phyloP scores from a whole-genome alignment of 768 basidiomycete genomes.

The Hypholoma sublateritium region DNA sequence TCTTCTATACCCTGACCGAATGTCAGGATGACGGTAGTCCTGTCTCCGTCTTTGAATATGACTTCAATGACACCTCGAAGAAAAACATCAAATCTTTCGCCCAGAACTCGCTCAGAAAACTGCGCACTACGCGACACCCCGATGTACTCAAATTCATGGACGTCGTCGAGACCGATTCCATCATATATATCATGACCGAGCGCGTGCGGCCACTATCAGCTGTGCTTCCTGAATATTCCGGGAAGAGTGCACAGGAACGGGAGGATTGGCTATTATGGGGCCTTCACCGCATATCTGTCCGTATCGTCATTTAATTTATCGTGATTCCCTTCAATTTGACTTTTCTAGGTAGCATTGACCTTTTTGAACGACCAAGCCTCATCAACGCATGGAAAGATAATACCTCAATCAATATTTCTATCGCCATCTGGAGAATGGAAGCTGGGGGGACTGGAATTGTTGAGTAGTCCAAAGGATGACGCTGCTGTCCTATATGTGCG shows the following conservation, averaged over 20 bases:
- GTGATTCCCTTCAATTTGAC: conserved; percentile 1
- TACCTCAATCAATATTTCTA: conserved; percentile 79
- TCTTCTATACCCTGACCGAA: conserved; percentile 11
- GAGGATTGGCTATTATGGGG: conserved; percentile 97
- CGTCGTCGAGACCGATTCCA: conserved; percentile 83
- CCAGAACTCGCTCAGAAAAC: conserved; percentile 85
- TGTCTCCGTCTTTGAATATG: conserved; percentile 93
- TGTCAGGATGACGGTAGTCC: conserved; percentile 81
- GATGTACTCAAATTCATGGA: conserved; percentile 97
- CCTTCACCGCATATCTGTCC: conserved; percentile 82
- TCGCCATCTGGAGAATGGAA: conserved; percentile 97
- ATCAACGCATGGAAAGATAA: conserved; percentile 82
- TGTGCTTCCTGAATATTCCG: conserved; percentile 61
- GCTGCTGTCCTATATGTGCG: conserved; percentile 79
- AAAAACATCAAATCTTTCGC: conserved; percentile 73
- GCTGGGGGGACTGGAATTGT: conserved; percentile 89
- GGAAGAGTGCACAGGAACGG: conserved; percentile 58
- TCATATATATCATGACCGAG: conserved; percentile 93
- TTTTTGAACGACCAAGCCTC: conserved; percentile 86
- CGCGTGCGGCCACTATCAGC: conserved; percentile 75
- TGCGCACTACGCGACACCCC: conserved; percentile 91
- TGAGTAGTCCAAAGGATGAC: conserved; percentile 83
- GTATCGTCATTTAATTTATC: conserved; percentile 24
- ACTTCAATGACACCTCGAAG: conserved; percentile 60
- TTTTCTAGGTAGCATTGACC: conserved; percentile 72